Evolutionary conservation across 345 rosid genomes (phyloP).

Genomic region (Gynandropsis gynandra): DNA sequence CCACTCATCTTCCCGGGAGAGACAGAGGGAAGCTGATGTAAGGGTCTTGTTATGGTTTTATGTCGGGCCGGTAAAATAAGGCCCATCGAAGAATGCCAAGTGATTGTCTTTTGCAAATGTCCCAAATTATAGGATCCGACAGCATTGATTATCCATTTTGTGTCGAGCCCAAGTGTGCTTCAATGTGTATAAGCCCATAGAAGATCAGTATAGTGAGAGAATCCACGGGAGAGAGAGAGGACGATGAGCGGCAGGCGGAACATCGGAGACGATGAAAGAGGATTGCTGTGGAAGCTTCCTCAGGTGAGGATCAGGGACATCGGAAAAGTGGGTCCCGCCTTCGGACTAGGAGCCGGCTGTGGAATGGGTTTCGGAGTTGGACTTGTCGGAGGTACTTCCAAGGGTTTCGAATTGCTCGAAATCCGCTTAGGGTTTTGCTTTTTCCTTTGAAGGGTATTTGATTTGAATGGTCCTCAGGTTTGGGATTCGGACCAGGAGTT

Average conservation of each 20-base stretch:
- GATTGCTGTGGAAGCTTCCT: slow-evolving; percentile 80
- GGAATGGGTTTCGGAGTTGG: slow-evolving; percentile 81
- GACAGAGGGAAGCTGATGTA: too few relatives aligned
- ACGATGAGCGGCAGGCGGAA: slow-evolving; percentile 27
- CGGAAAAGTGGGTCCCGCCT: slow-evolving; percentile 75
- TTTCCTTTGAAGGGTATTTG: neutral
- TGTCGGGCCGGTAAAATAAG: too few relatives aligned
- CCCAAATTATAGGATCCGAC: too few relatives aligned
- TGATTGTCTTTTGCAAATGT: too few relatives aligned
- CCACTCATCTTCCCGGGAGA: slow-evolving; percentile 14
- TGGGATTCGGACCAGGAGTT: slow-evolving; percentile 77
- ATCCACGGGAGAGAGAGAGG: neutral
- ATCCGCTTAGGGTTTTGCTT: neutral
- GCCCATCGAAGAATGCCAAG: too few relatives aligned
- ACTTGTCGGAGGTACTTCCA: slow-evolving; percentile 61
- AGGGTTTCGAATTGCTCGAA: slow-evolving; percentile 1
- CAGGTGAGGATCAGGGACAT: slow-evolving; percentile 47
- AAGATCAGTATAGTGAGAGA: neutral
- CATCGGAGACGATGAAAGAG: slow-evolving; percentile 33
- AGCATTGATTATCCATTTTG: too few relatives aligned
- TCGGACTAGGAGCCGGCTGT: slow-evolving; percentile 78
- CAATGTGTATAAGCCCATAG: neutral
- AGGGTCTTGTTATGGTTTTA: too few relatives aligned
- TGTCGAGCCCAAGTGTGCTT: too few relatives aligned
- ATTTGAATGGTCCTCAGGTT: slow-evolving; percentile 40